Percentiles rank a stretch among this genome's conserved stretches.
Conservation (phyloP, 1,284 basidiomycete genomes). For the Lentinula novae-zelandiae region DNA sequence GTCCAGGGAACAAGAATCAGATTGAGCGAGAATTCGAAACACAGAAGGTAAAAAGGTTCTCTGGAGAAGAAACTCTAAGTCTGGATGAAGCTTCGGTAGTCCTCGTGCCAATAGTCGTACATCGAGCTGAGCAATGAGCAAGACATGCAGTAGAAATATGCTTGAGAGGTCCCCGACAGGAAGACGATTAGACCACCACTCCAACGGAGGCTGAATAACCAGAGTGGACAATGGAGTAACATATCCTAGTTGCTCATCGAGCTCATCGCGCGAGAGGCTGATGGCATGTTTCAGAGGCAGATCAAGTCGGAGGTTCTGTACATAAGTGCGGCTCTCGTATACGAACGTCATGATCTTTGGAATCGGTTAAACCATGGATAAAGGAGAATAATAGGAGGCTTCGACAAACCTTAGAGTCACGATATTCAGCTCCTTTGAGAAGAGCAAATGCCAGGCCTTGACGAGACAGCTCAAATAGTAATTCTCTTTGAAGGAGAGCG, state of each 20-base stretch:
- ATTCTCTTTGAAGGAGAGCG: slow-evolving; percentile 43
- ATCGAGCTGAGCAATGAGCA: slow-evolving; percentile 39
- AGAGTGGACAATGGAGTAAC: background rate
- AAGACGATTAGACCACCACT: background rate
- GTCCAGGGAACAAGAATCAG: slow-evolving; percentile 25
- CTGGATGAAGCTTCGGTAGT: slow-evolving; percentile 23
- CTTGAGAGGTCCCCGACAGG: background rate
- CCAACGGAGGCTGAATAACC: background rate
- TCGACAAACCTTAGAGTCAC: slow-evolving; percentile 56
- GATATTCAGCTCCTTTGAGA: slow-evolving; percentile 50
- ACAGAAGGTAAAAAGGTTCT: slow-evolving; percentile 35
- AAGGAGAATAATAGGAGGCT: background rate
- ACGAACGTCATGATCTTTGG: slow-evolving; percentile 45
- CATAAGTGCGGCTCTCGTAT: slow-evolving; percentile 26
- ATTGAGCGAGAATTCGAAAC: slow-evolving; percentile 29
- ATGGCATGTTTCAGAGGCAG: background rate
- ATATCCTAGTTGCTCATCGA: background rate
- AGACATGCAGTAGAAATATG: slow-evolving; percentile 31
- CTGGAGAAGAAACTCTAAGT: slow-evolving; percentile 27
- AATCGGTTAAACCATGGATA: background rate
- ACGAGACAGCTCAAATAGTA: slow-evolving; percentile 44
- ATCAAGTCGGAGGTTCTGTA: slow-evolving; percentile 18
- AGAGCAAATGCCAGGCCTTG: slow-evolving; percentile 48
- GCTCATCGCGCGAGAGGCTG: background rate
- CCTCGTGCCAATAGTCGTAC: slow-evolving; percentile 40